Base-by-base conservation (phyloP, 2,329 filamentous ascomycete species). In the Colletotrichum liaoningense region DNA sequence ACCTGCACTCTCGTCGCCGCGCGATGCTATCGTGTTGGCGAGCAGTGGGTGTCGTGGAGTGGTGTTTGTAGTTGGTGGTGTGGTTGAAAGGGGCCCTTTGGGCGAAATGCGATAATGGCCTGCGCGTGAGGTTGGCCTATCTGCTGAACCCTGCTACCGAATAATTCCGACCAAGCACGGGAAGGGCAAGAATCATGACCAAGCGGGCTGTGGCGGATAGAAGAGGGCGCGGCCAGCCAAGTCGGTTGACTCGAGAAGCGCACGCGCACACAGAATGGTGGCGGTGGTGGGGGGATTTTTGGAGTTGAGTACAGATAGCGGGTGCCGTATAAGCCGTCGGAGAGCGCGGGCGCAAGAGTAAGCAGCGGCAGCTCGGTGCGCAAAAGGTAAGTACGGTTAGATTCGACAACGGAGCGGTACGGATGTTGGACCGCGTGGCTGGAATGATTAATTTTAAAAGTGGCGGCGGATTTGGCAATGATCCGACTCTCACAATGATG, bases 121-220 rank as follows among this genome's bases (percentile, higher is more conserved):
- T 26, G 14, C 49, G 19, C 33, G 33, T 35, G 28, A 49, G 57
- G 28, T 69, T 26, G 52, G 65, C 69, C 16, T 69, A 72, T 54
- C 35, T 65, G 52, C 64, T 58, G 22, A 72, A 64, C 24, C 69
- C 69, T 54, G 38, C 28, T 69, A 59, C 46, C 30, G 58, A 30
- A 63, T 59, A 72, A 54, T 52, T 49, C 46, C 65, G 69, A 59
- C 35, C 54, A 72, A 42, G 54, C 66, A 59, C 54, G 22, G 69
- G n/a, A 38, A 72, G 65, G 69, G 42, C 69, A 72, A 72, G 42
- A 72, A 72, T 72, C 69, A 72, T 72, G 69, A 72, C 69, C 69
- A 69, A 63, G 58, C 55, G 42, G 52, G 54, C 58, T 58, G 65
- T 63, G 54, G 54, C 69, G 58, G 52, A 58, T 28, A 54, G 14